phyloP scores from a whole-genome alignment of 2,329 filamentous ascomycete genomes.

The Colletotrichum caudatum region DNA sequence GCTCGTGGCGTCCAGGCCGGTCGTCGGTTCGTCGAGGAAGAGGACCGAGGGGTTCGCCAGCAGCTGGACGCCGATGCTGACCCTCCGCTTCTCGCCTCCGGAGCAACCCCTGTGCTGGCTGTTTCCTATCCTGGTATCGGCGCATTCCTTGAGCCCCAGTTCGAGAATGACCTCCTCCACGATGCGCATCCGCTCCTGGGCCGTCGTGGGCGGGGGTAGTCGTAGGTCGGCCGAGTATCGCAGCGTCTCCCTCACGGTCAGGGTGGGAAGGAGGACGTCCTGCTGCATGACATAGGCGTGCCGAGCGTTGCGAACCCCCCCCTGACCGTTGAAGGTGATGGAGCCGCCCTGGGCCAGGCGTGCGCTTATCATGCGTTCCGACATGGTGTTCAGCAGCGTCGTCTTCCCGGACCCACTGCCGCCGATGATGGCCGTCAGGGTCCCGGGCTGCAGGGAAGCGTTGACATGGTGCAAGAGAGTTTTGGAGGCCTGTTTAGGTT shows the following conservation, averaged over 20 bases:
- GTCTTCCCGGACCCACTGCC: slow-evolving; percentile 81
- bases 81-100: slow-evolving; percentile 81
- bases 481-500: slow-evolving; percentile 57
- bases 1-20: slow-evolving; percentile 81
- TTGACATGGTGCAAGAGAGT: slow-evolving; percentile 72
- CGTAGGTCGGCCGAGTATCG: slow-evolving; percentile 79
- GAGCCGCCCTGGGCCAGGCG: slow-evolving; percentile 65
- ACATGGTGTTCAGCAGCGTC: slow-evolving; percentile 77
- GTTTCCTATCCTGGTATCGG: slow-evolving; percentile 79
- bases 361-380: slow-evolving; percentile 73
- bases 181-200: slow-evolving; percentile 69
- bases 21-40: slow-evolving; percentile 84
- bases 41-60: slow-evolving; percentile 83
- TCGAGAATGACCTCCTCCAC: slow-evolving; percentile 84
- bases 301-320: slow-evolving; percentile 65
- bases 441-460: slow-evolving; percentile 73
- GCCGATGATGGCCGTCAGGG: slow-evolving; percentile 80
- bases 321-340: slow-evolving; percentile 71
- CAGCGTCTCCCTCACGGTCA: slow-evolving; percentile 82
- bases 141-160: slow-evolving; percentile 81
- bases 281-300: slow-evolving; percentile 82
- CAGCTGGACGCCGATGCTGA: slow-evolving; percentile 82
- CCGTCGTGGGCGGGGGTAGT: slow-evolving; percentile 71
- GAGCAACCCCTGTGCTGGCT: slow-evolving; percentile 80
- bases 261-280: slow-evolving; percentile 77